These are phyloP conservation scores for Aspergillus cristatus DNA, from an alignment of 495 filamentous ascomycete species.

Conservation along the genomic window DNA sequence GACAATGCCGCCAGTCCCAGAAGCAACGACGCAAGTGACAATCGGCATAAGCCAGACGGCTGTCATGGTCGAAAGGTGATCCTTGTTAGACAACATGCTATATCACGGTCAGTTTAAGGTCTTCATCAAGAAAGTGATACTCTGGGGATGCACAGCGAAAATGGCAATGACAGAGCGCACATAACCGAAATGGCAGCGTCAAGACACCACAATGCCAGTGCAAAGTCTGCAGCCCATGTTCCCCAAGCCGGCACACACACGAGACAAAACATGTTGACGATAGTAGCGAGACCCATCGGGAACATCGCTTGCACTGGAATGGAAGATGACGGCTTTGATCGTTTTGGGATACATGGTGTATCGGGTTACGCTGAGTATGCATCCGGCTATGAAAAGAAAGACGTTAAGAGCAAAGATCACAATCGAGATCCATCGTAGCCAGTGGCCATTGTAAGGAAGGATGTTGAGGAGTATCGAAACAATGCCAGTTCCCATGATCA, in stretches of 20 bases:
- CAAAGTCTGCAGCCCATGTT: conserved; percentile 15
- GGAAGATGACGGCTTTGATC: conserved; percentile 38
- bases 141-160: conserved; percentile 3
- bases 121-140: neutral
- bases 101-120: neutral
- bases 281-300: conserved; percentile 50
- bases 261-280: conserved; percentile 43
- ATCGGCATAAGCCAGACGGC: conserved; percentile 45
- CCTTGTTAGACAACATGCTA: conserved; percentile 5
- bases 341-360: conserved; percentile 44
- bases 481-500: conserved; percentile 53
- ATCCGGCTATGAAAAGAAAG: conserved; percentile 25
- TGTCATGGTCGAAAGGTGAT: conserved; percentile 31
- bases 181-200: conserved; percentile 39
- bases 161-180: conserved; percentile 8
- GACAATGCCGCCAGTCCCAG: conserved; percentile 39
- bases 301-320: conserved; percentile 47
- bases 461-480: conserved; percentile 45
- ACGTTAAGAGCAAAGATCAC: conserved; percentile 43
- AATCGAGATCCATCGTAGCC: conserved; percentile 39
- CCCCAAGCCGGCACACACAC: conserved; percentile 40
- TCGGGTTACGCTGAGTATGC: conserved; percentile 32
- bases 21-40: conserved; percentile 39
- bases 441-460: conserved; percentile 37
- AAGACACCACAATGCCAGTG: conserved; percentile 42